Evolutionary conservation across 208 protist genomes (phyloP).

Genomic region (Trypanosoma vivax): DNA sequence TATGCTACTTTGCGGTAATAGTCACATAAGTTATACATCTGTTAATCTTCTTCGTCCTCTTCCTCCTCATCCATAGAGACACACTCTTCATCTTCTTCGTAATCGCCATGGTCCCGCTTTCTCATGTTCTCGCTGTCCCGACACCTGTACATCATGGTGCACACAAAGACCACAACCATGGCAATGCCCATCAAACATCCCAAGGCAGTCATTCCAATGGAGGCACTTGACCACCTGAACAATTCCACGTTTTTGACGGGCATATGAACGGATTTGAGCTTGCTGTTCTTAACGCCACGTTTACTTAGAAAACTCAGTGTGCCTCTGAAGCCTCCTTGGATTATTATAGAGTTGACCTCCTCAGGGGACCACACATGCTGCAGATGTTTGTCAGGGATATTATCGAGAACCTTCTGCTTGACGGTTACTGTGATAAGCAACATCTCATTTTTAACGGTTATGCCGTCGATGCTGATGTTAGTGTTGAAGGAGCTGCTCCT

Average conservation of each 20-base stretch:
- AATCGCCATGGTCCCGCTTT: neutral
- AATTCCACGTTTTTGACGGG: neutral
- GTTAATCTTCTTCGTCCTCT: too few relatives aligned
- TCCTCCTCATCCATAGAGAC: too few relatives aligned
- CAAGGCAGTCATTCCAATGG: neutral
- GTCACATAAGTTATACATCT: too few relatives aligned
- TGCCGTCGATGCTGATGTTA: neutral
- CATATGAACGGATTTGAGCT: neutral
- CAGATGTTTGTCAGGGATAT: neutral
- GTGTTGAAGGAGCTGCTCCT: constrained; percentile 13
- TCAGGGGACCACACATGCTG: constrained; percentile 17
- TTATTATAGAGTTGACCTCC: constrained; percentile 19
- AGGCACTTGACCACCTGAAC: neutral
- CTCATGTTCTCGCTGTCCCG: neutral
- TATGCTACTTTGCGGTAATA: too few relatives aligned
- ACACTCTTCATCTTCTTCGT: too few relatives aligned
- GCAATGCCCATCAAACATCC: neutral
- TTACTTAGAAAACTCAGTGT: too few relatives aligned
- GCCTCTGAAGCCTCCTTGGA: constrained; percentile 2
- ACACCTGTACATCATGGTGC: neutral
- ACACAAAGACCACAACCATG: neutral
- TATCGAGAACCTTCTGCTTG: neutral
- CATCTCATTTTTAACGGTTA: neutral
- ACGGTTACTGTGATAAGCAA: constrained; percentile 8
- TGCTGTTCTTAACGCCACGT: neutral